Percentiles rank a stretch among this genome's conserved stretches.
Evolutionary conservation across 2,329 filamentous ascomycete species (phyloP).

Genomic region (Microdochium bolleyi): DNA sequence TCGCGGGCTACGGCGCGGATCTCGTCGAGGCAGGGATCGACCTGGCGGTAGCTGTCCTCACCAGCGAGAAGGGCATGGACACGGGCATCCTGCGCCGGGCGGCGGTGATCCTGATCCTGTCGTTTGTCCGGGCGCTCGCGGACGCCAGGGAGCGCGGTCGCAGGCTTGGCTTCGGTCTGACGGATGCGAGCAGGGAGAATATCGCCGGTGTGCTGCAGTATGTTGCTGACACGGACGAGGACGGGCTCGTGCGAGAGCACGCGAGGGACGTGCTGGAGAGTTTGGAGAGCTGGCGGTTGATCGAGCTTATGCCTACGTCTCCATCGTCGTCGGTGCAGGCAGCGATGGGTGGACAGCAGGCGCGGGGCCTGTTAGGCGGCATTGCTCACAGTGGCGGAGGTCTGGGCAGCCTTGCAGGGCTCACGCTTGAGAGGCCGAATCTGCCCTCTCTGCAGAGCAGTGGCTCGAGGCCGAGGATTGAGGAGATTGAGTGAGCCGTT

Average conservation of each 20-base stretch:
- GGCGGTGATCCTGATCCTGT: constrained; percentile 55
- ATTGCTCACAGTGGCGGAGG: constrained; percentile 7
- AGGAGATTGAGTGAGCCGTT: constrained; percentile 24
- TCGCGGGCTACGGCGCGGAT: constrained; percentile 43
- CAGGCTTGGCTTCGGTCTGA: constrained; percentile 44
- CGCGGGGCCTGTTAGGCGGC: neutral
- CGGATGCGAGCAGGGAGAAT: constrained; percentile 47
- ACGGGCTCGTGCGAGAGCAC: constrained; percentile 61
- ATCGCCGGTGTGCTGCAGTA: constrained; percentile 56
- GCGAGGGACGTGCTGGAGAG: constrained; percentile 60
- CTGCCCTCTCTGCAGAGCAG: constrained; percentile 11
- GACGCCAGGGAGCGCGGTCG: constrained; percentile 36
- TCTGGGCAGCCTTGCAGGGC: constrained; percentile 29
- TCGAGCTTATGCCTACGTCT: constrained; percentile 37
- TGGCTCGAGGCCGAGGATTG: constrained; percentile 15
- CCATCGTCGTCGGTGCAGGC: no score
- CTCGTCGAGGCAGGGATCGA: constrained; percentile 52
- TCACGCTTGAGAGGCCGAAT: constrained; percentile 5
- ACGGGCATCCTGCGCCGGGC: constrained; percentile 59
- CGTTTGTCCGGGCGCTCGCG: constrained; percentile 53
- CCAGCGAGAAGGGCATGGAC: constrained; percentile 48
- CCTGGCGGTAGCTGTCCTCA: constrained; percentile 53
- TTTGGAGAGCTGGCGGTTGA: constrained; percentile 53
- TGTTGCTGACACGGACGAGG: constrained; percentile 56
- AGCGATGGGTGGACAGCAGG: constrained; percentile 1